Percentiles rank a stretch among this genome's conserved stretches.
These are phyloP conservation scores for Knoxdaviesia capensis DNA, from an alignment of 2,329 filamentous ascomycete species.

Conservation along the genomic window DNA sequence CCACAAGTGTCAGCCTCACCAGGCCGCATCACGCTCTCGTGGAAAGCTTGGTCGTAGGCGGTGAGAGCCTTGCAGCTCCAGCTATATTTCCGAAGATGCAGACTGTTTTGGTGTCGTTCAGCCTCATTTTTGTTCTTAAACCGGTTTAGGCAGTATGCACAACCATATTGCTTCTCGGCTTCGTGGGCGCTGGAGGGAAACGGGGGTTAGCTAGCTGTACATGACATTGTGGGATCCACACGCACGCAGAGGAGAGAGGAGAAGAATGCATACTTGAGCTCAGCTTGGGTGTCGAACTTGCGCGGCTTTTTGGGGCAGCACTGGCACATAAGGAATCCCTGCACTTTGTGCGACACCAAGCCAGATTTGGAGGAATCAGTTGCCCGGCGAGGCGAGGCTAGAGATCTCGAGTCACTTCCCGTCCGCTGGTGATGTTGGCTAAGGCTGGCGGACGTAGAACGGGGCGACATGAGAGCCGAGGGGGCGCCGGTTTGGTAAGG, in stretches of 20 bases:
- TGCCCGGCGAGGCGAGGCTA: too few species aligned
- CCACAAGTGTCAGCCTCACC: constrained; percentile 66
- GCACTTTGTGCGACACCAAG: constrained; percentile 20
- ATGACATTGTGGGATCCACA: background rate
- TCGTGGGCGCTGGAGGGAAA: constrained; percentile 48
- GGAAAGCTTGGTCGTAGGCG: constrained; percentile 64
- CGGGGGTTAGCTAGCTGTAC: constrained; percentile 8
- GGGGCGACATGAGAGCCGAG: constrained; percentile 6
- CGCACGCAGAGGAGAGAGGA: background rate
- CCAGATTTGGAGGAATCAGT: too few species aligned
- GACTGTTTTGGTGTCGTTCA: constrained; percentile 85
- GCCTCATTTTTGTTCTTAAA: constrained; percentile 99
- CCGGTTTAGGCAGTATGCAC: constrained; percentile 76
- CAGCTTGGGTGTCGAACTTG: constrained; percentile 72
- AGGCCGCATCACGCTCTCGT: constrained; percentile 50
- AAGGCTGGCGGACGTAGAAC: constrained; percentile 20
- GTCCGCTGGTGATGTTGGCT: constrained; percentile 27
- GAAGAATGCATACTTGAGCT: constrained; percentile 48
- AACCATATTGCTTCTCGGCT: constrained; percentile 91
- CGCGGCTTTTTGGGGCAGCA: constrained; percentile 96
- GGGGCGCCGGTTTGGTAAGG: constrained; percentile 26
- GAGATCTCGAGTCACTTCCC: too few species aligned
- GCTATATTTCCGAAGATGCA: constrained; percentile 79
- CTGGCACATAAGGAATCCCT: constrained; percentile 52
- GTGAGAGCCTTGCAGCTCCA: constrained; percentile 89